Base-by-base conservation (phyloP, 208 protist species). In the Leishmania gerbilli region DNA sequence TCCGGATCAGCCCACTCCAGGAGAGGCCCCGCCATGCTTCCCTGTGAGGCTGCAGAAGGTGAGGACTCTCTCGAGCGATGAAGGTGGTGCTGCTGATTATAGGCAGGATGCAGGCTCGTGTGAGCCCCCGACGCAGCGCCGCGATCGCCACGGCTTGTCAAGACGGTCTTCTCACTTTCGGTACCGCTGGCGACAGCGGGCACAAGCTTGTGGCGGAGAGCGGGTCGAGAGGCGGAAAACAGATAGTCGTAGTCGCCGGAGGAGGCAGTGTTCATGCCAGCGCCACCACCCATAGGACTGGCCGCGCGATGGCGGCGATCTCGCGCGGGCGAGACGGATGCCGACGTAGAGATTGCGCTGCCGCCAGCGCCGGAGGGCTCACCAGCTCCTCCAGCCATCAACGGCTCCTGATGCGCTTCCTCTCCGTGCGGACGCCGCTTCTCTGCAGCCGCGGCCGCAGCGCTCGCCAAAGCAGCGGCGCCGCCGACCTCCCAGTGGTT, bases 401-500 rank as follows among this genome's bases (percentile, higher is more conserved):
- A 42, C 3, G 40, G 40, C 67, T 58, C 47, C 2, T 51, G 24
- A 56, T 75, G 71, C 15, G 47, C 49, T 24, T 40, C 40, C 3
- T 27, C 72, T 56, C 34, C 45, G 19, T 19, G n/a, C 37, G 51
- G 49, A 3, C n/a, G 31, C n/a, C 19, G 31, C 55, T 77, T 21
- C 17, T 2, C 47, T 56, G 72, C 51, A 27, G 45, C 64, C 42
- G 71, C 71, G 21, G 76, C 79, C n/a, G 81, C 84, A 58, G 83
- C 77, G 40, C 24, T 80, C 45, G 74, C 79, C 76, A 81, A 67
- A 75, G 82, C 83, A 5, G 79, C 80, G 49, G 71, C 74, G 6
- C 79, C 77, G 53, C 76, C 56, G 7, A 80, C 75, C 24, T 88
- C 87, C 87, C 83, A 91, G 56, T 85, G 76, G 53, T 79, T 81